These are phyloP conservation scores for Debaryomyces udenii DNA, from an alignment of 1,139 yeast species.

Conservation along the genomic window DNA sequence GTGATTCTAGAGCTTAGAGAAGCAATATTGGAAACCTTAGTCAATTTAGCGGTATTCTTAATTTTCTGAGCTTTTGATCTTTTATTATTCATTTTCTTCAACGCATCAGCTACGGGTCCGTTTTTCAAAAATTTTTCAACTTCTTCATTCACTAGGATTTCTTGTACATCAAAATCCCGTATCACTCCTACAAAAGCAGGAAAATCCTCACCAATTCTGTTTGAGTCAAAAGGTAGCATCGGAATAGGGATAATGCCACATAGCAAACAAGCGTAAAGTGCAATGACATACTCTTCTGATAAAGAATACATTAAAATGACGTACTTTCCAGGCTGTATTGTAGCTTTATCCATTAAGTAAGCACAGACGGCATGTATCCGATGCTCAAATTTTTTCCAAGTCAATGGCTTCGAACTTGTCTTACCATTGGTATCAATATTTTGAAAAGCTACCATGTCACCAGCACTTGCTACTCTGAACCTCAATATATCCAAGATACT, in stretches of 20 bases:
- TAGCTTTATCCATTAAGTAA: constrained; percentile 54
- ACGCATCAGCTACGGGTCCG: constrained; percentile 64
- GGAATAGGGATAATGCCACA: constrained; percentile 85
- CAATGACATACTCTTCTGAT: constrained; percentile 83
- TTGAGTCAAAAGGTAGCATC: constrained; percentile 71
- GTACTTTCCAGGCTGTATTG: constrained; percentile 65
- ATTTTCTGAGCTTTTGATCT: constrained; percentile 53
- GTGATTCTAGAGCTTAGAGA: constrained; percentile 49
- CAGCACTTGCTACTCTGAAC: constrained; percentile 72
- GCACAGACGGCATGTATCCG: constrained; percentile 74
- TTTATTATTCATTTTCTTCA: constrained; percentile 57
- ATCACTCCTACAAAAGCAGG: constrained; percentile 68
- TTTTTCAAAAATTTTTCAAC: constrained; percentile 71
- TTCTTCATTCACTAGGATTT: constrained; percentile 78
- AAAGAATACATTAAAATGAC: constrained; percentile 85
- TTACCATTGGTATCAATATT: constrained; percentile 58
- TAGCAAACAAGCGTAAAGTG: constrained; percentile 82
- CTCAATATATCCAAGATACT: constrained; percentile 75
- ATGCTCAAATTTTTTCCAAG: constrained; percentile 86
- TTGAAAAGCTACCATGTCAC: constrained; percentile 82
- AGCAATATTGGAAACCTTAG: constrained; percentile 57
- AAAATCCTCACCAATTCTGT: constrained; percentile 73
- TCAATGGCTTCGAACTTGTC: constrained; percentile 55
- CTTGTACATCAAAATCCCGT: constrained; percentile 69
- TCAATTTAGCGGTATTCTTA: constrained; percentile 69